A percentile compares a stretch with the other conserved stretches of the same genome.
Conservation (phyloP, 495 filamentous ascomycete genomes). For the Podospora tetraspora region DNA sequence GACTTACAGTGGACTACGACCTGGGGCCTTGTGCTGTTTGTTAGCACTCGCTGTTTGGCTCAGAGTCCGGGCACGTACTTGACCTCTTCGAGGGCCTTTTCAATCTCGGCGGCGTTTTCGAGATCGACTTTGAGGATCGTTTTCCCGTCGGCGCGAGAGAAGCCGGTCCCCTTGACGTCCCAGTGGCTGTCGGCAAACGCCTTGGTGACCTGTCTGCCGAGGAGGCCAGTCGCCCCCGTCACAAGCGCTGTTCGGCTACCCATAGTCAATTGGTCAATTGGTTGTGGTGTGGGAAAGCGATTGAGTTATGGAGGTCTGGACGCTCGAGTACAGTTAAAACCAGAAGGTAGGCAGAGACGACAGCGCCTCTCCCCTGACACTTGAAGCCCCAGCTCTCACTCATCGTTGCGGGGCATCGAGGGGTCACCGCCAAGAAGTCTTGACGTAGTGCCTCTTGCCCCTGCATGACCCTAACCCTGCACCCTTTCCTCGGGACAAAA, state of each 20-base stretch:
- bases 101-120: constrained; percentile 54
- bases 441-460: constrained; percentile 10
- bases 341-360: background rate
- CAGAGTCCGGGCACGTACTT: constrained; percentile 56
- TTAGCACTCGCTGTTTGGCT: background rate
- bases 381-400: constrained; percentile 1
- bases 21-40: constrained; percentile 53
- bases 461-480: background rate
- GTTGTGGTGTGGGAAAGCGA: background rate
- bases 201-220: constrained; percentile 75
- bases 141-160: constrained; percentile 64
- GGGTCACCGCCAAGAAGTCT: background rate
- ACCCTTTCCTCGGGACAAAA: background rate
- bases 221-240: constrained; percentile 79
- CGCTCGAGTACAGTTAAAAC: background rate
- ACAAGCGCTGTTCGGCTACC: constrained; percentile 57
- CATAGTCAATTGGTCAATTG: constrained; percentile 16
- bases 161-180: constrained; percentile 76
- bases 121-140: constrained; percentile 74
- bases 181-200: constrained; percentile 66
- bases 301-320: background rate
- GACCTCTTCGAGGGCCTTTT: constrained; percentile 54
- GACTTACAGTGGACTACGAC: constrained; percentile 78
- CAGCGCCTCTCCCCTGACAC: background rate
- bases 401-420: constrained; percentile 12